Percentiles rank a stretch among this genome's conserved stretches.
phyloP scores from a whole-genome alignment of 1,284 basidiomycete genomes.

The Irpex sp. region DNA sequence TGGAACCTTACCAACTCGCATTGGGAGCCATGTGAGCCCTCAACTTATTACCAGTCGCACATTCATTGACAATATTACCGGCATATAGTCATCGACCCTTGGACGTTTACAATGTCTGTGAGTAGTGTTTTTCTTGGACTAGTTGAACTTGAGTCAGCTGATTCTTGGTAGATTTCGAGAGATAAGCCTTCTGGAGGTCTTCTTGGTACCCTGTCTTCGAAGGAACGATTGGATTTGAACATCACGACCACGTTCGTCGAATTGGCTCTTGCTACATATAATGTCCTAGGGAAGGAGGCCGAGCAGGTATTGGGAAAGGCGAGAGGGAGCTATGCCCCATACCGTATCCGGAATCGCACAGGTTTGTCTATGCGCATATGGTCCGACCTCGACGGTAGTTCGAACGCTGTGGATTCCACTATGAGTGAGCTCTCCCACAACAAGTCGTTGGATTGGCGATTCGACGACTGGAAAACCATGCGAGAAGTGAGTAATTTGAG shows the following conservation, averaged over 20 bases:
- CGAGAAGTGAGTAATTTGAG: conserved; percentile 68
- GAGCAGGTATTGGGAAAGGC: conserved; percentile 69
- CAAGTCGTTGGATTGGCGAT: conserved; percentile 89
- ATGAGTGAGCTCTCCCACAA: conserved; percentile 67
- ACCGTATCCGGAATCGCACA: conserved; percentile 89
- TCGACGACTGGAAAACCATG: conserved; percentile 95
- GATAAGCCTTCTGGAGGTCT: conserved; percentile 53
- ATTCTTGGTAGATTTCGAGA: conserved; percentile 43
- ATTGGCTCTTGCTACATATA: conserved; percentile 73
- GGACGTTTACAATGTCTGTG: conserved; percentile 83
- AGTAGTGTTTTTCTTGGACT: conserved; percentile 16
- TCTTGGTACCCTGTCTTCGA: conserved; percentile 67
- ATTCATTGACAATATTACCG: neutral
- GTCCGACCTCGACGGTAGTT: conserved; percentile 67
- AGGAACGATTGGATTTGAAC: conserved; percentile 89
- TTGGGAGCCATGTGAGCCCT: conserved; percentile 87
- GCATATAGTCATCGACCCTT: conserved; percentile 88
- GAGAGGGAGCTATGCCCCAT: conserved; percentile 89
- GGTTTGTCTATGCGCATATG: conserved; percentile 82
- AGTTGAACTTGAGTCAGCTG: neutral
- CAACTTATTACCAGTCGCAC: neutral
- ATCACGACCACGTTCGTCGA: conserved; percentile 91
- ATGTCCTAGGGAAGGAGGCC: conserved; percentile 73
- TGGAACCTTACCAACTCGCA: conserved; percentile 98
- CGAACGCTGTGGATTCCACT: conserved; percentile 41